phyloP scores from a whole-genome alignment of 2,329 filamentous ascomycete genomes.

The Corynespora cassiicola region DNA sequence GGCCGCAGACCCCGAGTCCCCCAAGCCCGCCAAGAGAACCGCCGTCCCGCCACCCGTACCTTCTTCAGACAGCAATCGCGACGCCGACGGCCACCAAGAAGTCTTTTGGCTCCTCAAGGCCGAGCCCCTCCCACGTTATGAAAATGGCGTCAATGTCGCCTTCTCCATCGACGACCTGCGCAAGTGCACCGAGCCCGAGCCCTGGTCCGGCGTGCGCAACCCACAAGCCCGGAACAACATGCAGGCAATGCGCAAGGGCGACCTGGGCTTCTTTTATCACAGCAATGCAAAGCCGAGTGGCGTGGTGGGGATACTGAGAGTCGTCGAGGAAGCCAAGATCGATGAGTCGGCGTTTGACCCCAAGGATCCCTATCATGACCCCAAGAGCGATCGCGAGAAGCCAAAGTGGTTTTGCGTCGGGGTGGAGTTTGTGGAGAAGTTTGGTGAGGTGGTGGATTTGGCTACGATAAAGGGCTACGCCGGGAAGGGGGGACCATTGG shows the following conservation, averaged over 20 bases:
- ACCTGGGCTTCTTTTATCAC: constrained; percentile 96
- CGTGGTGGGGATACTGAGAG: constrained; percentile 86
- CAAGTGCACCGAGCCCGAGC: constrained; percentile 75
- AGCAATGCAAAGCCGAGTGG: constrained; percentile 90
- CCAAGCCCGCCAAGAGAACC: constrained; percentile 13
- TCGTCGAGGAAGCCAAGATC: constrained; percentile 81
- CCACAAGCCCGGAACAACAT: constrained; percentile 82
- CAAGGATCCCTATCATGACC: constrained; percentile 81
- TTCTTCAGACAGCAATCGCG: constrained; percentile 31
- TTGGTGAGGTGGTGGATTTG: constrained; percentile 72
- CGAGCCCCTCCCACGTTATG: constrained; percentile 82
- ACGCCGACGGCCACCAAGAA: constrained; percentile 33
- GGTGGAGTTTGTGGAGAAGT: constrained; percentile 85
- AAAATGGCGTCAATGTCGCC: constrained; percentile 86
- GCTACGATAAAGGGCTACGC: constrained; percentile 73
- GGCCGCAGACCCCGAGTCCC: constrained; percentile 5
- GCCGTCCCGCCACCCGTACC: constrained; percentile 16
- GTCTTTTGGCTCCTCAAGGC: constrained; percentile 59
- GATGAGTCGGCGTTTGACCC: constrained; percentile 79
- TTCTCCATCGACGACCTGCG: constrained; percentile 94
- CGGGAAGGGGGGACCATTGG: constrained; percentile 61
- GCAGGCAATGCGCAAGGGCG: constrained; percentile 86
- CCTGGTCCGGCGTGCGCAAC: constrained; percentile 77
- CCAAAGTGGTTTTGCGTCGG: constrained; percentile 90
- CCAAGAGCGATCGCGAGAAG: constrained; percentile 71